Conservation (phyloP, 108 stramenopile genomes). For the Asterionellopsis glacialis region DNA sequence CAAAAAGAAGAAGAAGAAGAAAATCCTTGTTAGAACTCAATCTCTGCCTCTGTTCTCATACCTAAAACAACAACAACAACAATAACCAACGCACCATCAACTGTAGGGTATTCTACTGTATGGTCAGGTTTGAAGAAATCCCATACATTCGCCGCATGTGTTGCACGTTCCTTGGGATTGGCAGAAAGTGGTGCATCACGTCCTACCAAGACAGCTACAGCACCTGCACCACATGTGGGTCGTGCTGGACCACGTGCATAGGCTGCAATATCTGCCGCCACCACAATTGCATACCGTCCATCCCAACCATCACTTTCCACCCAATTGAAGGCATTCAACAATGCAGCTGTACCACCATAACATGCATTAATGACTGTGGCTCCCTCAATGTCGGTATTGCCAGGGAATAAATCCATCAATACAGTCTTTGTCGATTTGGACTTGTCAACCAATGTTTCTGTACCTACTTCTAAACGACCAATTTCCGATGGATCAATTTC, state of each 20-base stretch:
- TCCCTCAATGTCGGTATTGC: constrained; percentile 92
- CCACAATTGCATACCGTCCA: constrained; percentile 95
- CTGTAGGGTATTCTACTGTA: constrained; percentile 90
- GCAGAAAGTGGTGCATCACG: constrained; percentile 84
- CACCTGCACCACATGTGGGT: constrained; percentile 95
- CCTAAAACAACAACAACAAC: too few species aligned
- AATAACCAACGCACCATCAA: constrained; percentile 83
- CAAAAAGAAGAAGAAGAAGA: too few species aligned
- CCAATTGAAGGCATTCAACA: constrained; percentile 93
- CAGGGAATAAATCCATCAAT: constrained; percentile 88
- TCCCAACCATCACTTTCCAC: constrained; percentile 90
- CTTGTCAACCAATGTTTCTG: constrained; percentile 96
- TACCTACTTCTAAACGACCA: constrained; percentile 92
- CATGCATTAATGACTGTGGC: constrained; percentile 96
- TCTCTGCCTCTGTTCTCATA: too few species aligned
- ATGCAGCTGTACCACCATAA: constrained; percentile 97
- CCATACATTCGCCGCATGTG: constrained; percentile 90
- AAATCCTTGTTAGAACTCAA: too few species aligned
- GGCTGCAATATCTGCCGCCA: constrained; percentile 93
- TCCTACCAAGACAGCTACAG: constrained; percentile 93
- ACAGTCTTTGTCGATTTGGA: constrained; percentile 95
- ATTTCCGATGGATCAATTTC: constrained; percentile 76
- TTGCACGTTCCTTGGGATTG: constrained; percentile 74
- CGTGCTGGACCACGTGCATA: constrained; percentile 92
- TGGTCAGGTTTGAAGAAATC: constrained; percentile 98